Conservation (phyloP, 2,329 filamentous ascomycete genomes). For the Sporothrix luriei region DNA sequence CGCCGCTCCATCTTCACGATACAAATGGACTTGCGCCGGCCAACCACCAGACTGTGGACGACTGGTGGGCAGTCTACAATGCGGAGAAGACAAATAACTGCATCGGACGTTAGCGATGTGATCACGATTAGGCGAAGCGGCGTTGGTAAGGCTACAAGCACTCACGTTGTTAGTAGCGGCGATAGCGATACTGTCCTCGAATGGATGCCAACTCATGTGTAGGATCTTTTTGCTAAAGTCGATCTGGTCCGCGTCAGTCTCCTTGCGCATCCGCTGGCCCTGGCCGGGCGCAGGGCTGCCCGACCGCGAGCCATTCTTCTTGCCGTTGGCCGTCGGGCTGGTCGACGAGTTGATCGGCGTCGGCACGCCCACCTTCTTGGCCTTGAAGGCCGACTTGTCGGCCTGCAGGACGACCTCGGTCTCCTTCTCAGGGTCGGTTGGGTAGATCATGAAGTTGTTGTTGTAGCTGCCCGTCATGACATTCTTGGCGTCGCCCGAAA, state of each 20-base stretch:
- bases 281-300: slow-evolving; percentile 83
- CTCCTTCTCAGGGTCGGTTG: slow-evolving; percentile 92
- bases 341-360: slow-evolving; percentile 89
- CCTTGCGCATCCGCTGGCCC: slow-evolving; percentile 94
- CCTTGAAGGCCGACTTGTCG: slow-evolving; percentile 99
- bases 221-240: slow-evolving; percentile 99
- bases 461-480: slow-evolving; percentile 99
- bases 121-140: neutral
- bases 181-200: slow-evolving; percentile 99
- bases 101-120: slow-evolving; percentile 35
- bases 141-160: slow-evolving; percentile 36
- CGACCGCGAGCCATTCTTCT: slow-evolving; percentile 86
- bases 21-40: neutral
- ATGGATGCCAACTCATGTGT: slow-evolving; percentile 99
- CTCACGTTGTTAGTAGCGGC: slow-evolving; percentile 99
- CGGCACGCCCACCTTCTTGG: slow-evolving; percentile 97
- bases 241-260: slow-evolving; percentile 98
- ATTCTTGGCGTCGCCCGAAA: slow-evolving; percentile 96
- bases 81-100: slow-evolving; percentile 44
- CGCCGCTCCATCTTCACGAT: slow-evolving; percentile 21
- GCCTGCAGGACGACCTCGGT: slow-evolving; percentile 96
- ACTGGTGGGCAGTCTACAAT: slow-evolving; percentile 28
- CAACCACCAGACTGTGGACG: slow-evolving; percentile 1
- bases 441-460: slow-evolving; percentile 99
- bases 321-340: slow-evolving; percentile 73